Base-by-base conservation (phyloP, 306 rosid genomes). In the Mimosa pudica region DNA sequence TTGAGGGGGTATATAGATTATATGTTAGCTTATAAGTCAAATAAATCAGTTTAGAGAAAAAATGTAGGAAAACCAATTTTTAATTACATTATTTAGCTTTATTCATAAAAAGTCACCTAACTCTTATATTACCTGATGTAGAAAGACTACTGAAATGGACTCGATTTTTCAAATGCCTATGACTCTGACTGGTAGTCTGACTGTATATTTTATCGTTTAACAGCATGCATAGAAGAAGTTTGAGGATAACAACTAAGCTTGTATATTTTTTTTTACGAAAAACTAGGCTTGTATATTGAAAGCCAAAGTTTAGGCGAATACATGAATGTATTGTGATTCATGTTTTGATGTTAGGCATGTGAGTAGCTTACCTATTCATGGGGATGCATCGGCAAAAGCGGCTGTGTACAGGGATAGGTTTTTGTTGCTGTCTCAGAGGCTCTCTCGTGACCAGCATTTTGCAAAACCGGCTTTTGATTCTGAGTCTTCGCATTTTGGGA, bases 381-480 rank as follows among this genome's bases (percentile, higher is more conserved):
- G 98, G 7, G 97, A 95, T 2, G 94, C 97, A 58, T 82, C 94
- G 33, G 89, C 97, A 1, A 93, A 93, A 82, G 79, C 90, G 3
- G 82, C 90, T 55, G 75, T 95, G 51, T 91, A 95, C 77, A 83
- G 88, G 89, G 94, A 95, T 77, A 89, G 96, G 81, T 89, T 89
- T 91, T 84, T 90, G 63, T 74, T 93, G 74, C 80, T 95, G 78
- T 89, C 70, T 73, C 98, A 95, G 85, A 92, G 97, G 88, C 92
- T 93, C 38, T 88, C 94, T 73, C 96, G 98, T 38, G 94, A 93
- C 63, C 92, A 83, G 73, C 86, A 95, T 85, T 95, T 95, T 82
- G 86, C 94, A 2, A 93, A 85, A 68, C 97, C 93, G 9, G 98
- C 97, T 38, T 93, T 95, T 85, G 86, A 88, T 78, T 87, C 88